These are phyloP conservation scores for Talaromyces islandicus DNA, from an alignment of 2,329 filamentous ascomycete genomes.

Conservation along the genomic window DNA sequence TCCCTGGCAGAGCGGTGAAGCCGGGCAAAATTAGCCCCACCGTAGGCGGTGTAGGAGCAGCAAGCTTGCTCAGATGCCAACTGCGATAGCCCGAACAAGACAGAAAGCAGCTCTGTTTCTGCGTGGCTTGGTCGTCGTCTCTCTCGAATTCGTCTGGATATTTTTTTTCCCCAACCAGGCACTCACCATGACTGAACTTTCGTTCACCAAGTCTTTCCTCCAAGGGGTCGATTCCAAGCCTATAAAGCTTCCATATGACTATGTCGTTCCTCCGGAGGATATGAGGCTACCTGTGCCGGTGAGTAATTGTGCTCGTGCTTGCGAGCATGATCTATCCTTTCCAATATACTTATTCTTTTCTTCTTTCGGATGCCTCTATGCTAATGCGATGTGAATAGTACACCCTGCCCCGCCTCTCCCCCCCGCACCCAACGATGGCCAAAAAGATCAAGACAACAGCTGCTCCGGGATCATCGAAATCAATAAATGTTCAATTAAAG, in stretches of 20 bases:
- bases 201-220: constrained; percentile 81
- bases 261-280: constrained; percentile 77
- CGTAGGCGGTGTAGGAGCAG: constrained; percentile 5
- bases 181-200: constrained; percentile 66
- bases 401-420: constrained; percentile 41
- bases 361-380: background rate
- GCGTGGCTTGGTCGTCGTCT: background rate
- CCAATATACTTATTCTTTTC: background rate
- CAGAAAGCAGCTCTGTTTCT: background rate
- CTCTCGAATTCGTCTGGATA: background rate
- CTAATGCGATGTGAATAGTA: constrained; percentile 25
- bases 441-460: constrained; percentile 30
- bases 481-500: constrained; percentile 29
- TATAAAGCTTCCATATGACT: constrained; percentile 76
- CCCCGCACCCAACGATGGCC: constrained; percentile 38
- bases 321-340: background rate
- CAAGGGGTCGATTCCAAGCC: constrained; percentile 71
- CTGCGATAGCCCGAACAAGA: background rate
- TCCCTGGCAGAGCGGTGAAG: constrained; percentile 6
- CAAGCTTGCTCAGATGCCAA: background rate
- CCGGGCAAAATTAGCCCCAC: constrained; percentile 7
- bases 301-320: constrained; percentile 26
- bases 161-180: background rate
- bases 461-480: constrained; percentile 35
- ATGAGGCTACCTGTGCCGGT: constrained; percentile 75